Conservation (phyloP, 2,329 filamentous ascomycete species). For the Colletotrichum horii region DNA sequence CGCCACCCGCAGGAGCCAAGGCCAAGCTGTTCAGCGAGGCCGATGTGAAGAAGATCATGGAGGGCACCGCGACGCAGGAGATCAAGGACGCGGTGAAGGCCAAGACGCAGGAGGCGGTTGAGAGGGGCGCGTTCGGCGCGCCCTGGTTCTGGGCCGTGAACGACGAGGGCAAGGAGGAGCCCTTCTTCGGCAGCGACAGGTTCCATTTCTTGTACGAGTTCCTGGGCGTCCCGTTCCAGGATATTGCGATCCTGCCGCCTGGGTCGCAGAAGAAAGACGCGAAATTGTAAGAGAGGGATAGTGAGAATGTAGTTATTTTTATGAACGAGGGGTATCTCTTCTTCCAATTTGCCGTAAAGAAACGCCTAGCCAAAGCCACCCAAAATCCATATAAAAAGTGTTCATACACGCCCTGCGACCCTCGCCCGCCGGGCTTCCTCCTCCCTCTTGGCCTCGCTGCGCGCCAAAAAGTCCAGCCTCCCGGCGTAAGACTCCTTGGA, state of each 20-base stretch:
- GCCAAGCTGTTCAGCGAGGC: conserved; percentile 50
- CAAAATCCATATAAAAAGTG: background rate
- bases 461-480: conserved; percentile 68
- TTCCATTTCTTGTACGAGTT: conserved; percentile 74
- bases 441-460: conserved; percentile 67
- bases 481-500: conserved; percentile 68
- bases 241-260: conserved; percentile 48
- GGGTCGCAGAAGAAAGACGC: background rate
- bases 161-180: conserved; percentile 61
- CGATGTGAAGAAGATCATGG: conserved; percentile 62
- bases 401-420: conserved; percentile 42
- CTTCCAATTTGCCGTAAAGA: background rate
- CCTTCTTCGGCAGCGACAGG: conserved; percentile 81
- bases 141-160: conserved; percentile 78
- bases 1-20: conserved; percentile 1
- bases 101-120: conserved; percentile 66
- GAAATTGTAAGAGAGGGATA: background rate
- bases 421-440: conserved; percentile 63
- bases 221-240: conserved; percentile 64
- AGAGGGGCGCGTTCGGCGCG: conserved; percentile 74
- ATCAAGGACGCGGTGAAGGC: conserved; percentile 52
- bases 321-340: conserved; percentile 15
- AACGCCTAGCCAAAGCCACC: background rate
- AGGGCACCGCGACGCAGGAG: conserved; percentile 52
- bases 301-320: background rate